phyloP scores from a whole-genome alignment of 768 basidiomycete species.

The Jaapia argillacea region DNA sequence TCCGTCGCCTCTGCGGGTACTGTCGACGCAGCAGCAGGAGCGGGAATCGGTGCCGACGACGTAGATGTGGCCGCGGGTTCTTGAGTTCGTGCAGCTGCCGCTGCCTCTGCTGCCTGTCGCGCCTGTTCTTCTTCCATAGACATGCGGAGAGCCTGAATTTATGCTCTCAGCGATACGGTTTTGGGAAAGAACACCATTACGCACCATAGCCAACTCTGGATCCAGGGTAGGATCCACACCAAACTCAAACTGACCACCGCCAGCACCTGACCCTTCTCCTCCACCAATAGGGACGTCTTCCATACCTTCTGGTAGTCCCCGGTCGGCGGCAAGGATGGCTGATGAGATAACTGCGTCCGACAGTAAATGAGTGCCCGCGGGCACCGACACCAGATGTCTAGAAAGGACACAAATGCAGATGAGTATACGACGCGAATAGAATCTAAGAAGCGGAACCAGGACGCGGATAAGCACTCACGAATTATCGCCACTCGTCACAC shows the following conservation, averaged over 20 bases:
- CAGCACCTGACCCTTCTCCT: constrained; percentile 34
- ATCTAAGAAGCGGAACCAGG: too few species aligned
- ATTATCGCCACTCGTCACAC: constrained; percentile 73
- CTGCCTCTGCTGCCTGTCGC: constrained; percentile 46
- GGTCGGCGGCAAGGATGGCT: constrained; percentile 73
- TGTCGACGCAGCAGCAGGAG: constrained; percentile 23
- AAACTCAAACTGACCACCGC: constrained; percentile 60
- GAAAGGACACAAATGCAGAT: neutral
- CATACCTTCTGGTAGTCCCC: constrained; percentile 54
- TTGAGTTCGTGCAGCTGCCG: constrained; percentile 14
- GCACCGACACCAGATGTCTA: constrained; percentile 76
- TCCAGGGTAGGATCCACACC: constrained; percentile 93
- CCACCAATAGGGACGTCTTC: constrained; percentile 40
- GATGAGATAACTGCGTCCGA: constrained; percentile 79
- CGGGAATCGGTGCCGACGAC: too few species aligned
- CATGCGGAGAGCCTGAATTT: constrained; percentile 81
- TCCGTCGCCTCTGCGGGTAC: constrained; percentile 38
- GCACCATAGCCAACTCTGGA: constrained; percentile 93
- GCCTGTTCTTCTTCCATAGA: constrained; percentile 94
- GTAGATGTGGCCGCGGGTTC: constrained; percentile 23
- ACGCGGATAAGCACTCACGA: constrained; percentile 48
- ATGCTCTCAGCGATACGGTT: neutral
- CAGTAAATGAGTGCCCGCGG: constrained; percentile 69
- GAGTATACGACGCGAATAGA: neutral
- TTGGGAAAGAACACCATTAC: constrained; percentile 11